Evolutionary conservation across 2,329 filamentous ascomycete species (phyloP).

Genomic region (Ramularia collo-cygni): DNA sequence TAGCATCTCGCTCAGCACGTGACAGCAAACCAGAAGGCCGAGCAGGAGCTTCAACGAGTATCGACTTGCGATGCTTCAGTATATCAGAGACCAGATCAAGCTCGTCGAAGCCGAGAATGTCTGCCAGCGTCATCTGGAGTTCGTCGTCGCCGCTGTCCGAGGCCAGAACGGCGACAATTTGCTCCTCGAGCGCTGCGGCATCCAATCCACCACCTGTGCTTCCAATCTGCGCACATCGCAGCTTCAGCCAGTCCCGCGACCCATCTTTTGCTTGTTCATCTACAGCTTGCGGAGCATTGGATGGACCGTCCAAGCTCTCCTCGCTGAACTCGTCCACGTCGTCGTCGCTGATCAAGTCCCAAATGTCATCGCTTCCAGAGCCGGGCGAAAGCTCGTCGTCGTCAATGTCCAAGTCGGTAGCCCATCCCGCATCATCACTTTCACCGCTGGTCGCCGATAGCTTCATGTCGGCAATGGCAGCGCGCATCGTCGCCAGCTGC

Average conservation of each 20-base stretch:
- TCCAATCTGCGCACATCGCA: slow-evolving; percentile 62
- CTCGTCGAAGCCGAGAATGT: slow-evolving; percentile 88
- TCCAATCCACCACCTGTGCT: slow-evolving; percentile 59
- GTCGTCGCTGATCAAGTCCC: slow-evolving; percentile 80
- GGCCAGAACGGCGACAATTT: slow-evolving; percentile 67
- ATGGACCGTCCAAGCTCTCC: slow-evolving; percentile 49
- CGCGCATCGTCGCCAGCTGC: slow-evolving; percentile 79
- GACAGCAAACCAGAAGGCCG: slow-evolving; percentile 55
- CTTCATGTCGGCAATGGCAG: slow-evolving; percentile 69
- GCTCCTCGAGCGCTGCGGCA: slow-evolving; percentile 63
- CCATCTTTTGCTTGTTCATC: slow-evolving; percentile 13
- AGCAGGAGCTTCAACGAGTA: slow-evolving; percentile 44
- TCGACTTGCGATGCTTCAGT: slow-evolving; percentile 66
- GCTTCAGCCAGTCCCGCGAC: slow-evolving; percentile 58
- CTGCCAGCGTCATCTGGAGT: slow-evolving; percentile 81
- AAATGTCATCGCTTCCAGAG: slow-evolving; percentile 71
- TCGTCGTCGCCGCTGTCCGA: slow-evolving; percentile 70
- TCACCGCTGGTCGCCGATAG: slow-evolving; percentile 43
- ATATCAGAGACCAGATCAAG: slow-evolving; percentile 88
- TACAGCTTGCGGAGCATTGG: slow-evolving; percentile 44
- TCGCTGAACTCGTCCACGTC: slow-evolving; percentile 61
- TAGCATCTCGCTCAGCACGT: slow-evolving; percentile 69
- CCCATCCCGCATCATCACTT: slow-evolving; percentile 37
- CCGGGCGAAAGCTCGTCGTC: slow-evolving; percentile 58
- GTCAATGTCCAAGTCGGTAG: slow-evolving; percentile 55